phyloP scores from a whole-genome alignment of 2,329 filamentous ascomycete species.

The Botrytis fragariae region DNA sequence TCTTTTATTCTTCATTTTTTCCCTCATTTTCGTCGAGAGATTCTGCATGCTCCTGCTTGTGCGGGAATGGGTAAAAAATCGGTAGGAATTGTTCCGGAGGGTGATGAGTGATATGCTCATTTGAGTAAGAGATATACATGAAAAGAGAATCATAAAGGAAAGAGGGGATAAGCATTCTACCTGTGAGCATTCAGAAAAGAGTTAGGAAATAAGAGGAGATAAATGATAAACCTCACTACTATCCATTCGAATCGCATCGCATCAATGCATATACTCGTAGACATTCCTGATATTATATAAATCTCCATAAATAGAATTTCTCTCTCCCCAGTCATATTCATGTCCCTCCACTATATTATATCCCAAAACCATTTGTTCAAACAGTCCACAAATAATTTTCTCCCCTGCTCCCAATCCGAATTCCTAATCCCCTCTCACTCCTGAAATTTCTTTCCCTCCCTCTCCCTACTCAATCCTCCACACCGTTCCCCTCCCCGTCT shows the following conservation, averaged over 20 bases:
- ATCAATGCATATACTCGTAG: not conserved
- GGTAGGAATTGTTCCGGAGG: not conserved
- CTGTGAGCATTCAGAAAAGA: not conserved
- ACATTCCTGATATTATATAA: not conserved
- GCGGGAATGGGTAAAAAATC: not conserved
- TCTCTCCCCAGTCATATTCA: not conserved
- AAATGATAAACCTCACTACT: not conserved
- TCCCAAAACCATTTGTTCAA: not conserved
- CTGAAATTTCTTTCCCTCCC: not conserved
- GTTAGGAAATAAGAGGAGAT: not conserved
- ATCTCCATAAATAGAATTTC: not conserved
- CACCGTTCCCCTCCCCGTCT: not conserved
- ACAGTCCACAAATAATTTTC: not conserved
- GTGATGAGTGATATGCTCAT: not conserved
- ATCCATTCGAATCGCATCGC: not conserved
- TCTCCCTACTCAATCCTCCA: too few relatives aligned
- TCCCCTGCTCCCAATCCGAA: too few relatives aligned
- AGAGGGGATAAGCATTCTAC: not conserved
- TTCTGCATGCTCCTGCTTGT: not conserved
- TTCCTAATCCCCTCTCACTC: not conserved
- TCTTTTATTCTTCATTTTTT: not conserved
- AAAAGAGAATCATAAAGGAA: not conserved
- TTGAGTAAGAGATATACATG: not conserved
- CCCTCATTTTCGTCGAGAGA: not conserved
- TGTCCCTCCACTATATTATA: not conserved